phyloP scores from a whole-genome alignment of 2,329 filamentous ascomycete genomes.

The Pseudopithomyces chartarum region DNA sequence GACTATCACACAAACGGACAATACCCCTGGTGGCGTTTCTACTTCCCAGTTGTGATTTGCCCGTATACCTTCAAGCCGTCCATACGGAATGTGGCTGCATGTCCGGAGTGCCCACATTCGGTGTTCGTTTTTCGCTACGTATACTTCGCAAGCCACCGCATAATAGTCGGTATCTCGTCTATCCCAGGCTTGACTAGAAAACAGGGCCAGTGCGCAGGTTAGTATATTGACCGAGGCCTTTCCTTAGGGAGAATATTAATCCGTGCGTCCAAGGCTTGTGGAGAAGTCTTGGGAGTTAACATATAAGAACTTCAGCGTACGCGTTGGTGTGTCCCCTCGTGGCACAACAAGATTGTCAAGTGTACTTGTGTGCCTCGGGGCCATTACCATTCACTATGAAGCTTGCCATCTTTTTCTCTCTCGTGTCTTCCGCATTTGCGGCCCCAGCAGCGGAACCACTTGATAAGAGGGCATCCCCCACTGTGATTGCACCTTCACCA shows the following conservation, averaged over 20 bases:
- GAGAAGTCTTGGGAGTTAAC: constrained; percentile 3
- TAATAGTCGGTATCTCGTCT: constrained; percentile 5
- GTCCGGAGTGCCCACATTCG: not conserved
- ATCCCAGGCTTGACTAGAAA: not conserved
- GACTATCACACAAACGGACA: not conserved
- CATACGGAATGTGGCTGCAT: not conserved
- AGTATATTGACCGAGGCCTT: constrained; percentile 20
- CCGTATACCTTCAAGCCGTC: not conserved
- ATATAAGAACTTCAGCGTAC: constrained; percentile 6
- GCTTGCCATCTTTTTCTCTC: constrained; percentile 21
- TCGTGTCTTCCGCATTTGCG: constrained; percentile 36
- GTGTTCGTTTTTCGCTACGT: not conserved
- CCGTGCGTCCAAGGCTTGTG: constrained; percentile 21
- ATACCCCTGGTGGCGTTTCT: constrained; percentile 1
- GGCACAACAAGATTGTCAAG: constrained; percentile 3
- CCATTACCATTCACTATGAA: constrained; percentile 32
- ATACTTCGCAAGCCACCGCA: not conserved
- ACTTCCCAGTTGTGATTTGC: not conserved
- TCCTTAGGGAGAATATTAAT: constrained; percentile 10
- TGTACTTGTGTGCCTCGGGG: not conserved
- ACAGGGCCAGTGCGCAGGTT: not conserved
- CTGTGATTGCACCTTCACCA: constrained; percentile 58
- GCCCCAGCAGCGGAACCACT: constrained; percentile 39
- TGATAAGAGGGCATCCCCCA: constrained; percentile 55
- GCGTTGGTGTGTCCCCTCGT: constrained; percentile 1